phyloP scores from a whole-genome alignment of 768 basidiomycete species.

The Calocybe cyanea region DNA sequence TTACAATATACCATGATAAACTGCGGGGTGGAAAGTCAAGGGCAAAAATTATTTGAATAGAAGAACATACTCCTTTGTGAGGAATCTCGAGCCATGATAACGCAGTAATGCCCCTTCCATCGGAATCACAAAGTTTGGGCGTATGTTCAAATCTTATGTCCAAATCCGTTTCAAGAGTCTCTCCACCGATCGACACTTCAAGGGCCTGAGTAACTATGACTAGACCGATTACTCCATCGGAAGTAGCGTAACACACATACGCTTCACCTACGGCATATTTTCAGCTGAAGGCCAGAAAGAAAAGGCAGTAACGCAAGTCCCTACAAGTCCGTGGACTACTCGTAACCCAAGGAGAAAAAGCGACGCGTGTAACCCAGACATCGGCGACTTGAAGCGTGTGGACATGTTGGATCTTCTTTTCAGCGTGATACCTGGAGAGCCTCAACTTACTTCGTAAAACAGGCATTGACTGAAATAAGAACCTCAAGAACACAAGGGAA shows the following conservation, averaged over 20 bases:
- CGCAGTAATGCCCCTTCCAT: conserved; percentile 44
- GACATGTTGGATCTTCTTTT: conserved; percentile 27
- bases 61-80: conserved; percentile 33
- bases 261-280: conserved; percentile 43
- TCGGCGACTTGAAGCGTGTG: conserved; percentile 42
- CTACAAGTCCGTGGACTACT: conserved; percentile 39
- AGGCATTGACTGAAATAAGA: background rate
- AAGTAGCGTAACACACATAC: conserved; percentile 51
- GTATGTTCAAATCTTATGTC: conserved; percentile 25
- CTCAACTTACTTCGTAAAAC: background rate
- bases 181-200: conserved; percentile 1
- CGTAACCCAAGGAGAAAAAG: conserved; percentile 55
- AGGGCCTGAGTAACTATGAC: conserved; percentile 51
- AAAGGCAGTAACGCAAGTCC: conserved; percentile 14
- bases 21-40: conserved; percentile 26
- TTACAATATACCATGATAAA: conserved; percentile 55
- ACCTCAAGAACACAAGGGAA: conserved; percentile 58
- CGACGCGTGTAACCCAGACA: conserved; percentile 61
- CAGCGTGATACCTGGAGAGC: conserved; percentile 21
- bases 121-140: conserved; percentile 27
- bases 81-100: conserved; percentile 52
- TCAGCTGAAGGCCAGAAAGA: background rate
- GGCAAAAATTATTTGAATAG: conserved; percentile 3
- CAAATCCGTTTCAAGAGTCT: conserved; percentile 2
- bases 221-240: conserved; percentile 57